A percentile compares a stretch with the other conserved stretches of the same genome.
These are phyloP conservation scores for Stachybotrys elegans DNA, from an alignment of 2,329 filamentous ascomycete genomes.

Conservation along the genomic window DNA sequence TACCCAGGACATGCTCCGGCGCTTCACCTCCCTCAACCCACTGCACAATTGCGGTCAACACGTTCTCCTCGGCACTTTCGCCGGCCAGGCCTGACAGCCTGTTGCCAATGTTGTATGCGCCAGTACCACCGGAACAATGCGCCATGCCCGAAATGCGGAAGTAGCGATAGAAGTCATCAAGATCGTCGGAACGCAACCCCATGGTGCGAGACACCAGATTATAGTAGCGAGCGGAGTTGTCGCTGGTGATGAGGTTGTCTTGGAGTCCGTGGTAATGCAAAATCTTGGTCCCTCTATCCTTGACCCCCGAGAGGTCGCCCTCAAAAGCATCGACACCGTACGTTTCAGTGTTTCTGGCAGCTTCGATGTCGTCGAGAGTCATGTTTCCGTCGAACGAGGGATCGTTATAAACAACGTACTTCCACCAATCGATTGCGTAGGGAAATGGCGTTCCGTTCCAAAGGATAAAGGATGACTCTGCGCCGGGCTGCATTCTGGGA, in stretches of 20 bases:
- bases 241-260: conserved; percentile 34
- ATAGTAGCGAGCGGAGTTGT: conserved; percentile 18
- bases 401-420: conserved; percentile 33
- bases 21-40: conserved; percentile 40
- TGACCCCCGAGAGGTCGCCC: conserved; percentile 30
- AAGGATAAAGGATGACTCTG: conserved; percentile 32
- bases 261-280: conserved; percentile 37
- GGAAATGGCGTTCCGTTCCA: neutral
- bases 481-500: conserved; percentile 43
- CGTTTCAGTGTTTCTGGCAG: conserved; percentile 7
- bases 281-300: conserved; percentile 32
- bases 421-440: conserved; percentile 15
- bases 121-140: conserved; percentile 44
- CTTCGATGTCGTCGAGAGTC: conserved; percentile 33
- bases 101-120: conserved; percentile 31
- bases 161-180: conserved; percentile 46
- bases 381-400: conserved; percentile 29
- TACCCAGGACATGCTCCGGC: conserved; percentile 33
- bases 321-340: conserved; percentile 29
- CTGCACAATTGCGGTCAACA: conserved; percentile 40
- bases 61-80: conserved; percentile 32
- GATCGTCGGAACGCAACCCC: conserved; percentile 17
- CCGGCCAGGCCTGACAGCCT: conserved; percentile 11
- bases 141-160: conserved; percentile 51
- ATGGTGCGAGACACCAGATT: conserved; percentile 12